These are phyloP conservation scores for Candida sanyaensis DNA, from an alignment of 1,139 yeast genomes.

Conservation along the genomic window DNA sequence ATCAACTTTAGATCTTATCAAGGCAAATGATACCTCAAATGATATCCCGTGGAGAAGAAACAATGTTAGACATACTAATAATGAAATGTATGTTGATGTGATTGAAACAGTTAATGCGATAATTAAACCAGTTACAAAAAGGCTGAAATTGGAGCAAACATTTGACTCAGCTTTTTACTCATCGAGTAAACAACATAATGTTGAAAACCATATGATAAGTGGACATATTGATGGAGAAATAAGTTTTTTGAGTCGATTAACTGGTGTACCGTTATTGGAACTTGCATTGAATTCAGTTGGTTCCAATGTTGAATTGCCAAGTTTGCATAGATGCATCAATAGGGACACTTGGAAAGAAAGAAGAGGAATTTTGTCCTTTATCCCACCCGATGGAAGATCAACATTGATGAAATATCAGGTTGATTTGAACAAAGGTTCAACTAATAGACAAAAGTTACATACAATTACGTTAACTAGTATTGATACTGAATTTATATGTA, in stretches of 20 bases:
- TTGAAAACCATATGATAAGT: conserved; percentile 41
- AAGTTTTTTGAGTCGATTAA: conserved; percentile 63
- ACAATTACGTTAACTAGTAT: conserved; percentile 59
- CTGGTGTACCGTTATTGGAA: conserved; percentile 75
- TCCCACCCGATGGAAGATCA: conserved; percentile 88
- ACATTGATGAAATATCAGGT: conserved; percentile 65
- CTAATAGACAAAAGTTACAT: conserved; percentile 19
- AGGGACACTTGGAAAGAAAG: conserved; percentile 42
- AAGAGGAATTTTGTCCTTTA: conserved; percentile 55
- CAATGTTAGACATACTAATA: conserved; percentile 64
- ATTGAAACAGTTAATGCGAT: conserved; percentile 58
- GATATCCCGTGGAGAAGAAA: conserved; percentile 74
- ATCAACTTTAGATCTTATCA: background rate
- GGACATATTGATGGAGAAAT: conserved; percentile 70
- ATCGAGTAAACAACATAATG: conserved; percentile 14
- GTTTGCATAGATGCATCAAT: conserved; percentile 62
- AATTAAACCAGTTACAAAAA: conserved; percentile 27
- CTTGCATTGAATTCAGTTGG: conserved; percentile 51
- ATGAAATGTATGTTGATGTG: conserved; percentile 82
- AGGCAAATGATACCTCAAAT: conserved; percentile 2
- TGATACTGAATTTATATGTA: conserved; percentile 63
- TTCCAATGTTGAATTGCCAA: conserved; percentile 48
- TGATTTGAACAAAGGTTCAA: conserved; percentile 36
- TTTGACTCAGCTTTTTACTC: conserved; percentile 44
- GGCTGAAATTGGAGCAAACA: conserved; percentile 16